phyloP scores from a whole-genome alignment of 768 basidiomycete species.

The Amanita inopinata region DNA sequence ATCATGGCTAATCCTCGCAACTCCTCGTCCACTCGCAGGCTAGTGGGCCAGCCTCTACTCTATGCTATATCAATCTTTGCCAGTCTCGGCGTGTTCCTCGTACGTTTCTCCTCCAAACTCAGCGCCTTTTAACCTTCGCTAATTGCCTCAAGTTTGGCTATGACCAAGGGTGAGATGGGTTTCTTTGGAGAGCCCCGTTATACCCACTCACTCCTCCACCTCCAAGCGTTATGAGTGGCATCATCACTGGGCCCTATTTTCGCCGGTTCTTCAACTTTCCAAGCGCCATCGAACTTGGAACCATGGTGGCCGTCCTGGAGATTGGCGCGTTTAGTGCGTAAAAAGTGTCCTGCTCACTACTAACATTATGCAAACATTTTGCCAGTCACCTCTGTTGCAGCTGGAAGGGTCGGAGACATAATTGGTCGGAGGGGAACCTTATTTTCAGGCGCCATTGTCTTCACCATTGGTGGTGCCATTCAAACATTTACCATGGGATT shows the following conservation, averaged over 20 bases:
- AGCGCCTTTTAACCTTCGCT: slow-evolving; percentile 4
- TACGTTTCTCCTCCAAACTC: slow-evolving; percentile 27
- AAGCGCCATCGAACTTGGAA: slow-evolving; percentile 66
- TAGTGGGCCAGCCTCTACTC: slow-evolving; percentile 71
- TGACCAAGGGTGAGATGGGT: slow-evolving; percentile 81
- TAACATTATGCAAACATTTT: slow-evolving; percentile 2
- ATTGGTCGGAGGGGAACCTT: slow-evolving; percentile 82
- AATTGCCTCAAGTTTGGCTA: slow-evolving; percentile 55
- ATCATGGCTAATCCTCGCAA: slow-evolving; percentile 36
- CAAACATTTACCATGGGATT: slow-evolving; percentile 81
- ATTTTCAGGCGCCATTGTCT: slow-evolving; percentile 73
- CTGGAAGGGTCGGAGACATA: slow-evolving; percentile 80
- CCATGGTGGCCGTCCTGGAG: slow-evolving; percentile 93
- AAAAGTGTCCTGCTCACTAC: neutral
- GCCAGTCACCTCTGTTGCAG: slow-evolving; percentile 79
- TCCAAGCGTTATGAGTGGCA: slow-evolving; percentile 77
- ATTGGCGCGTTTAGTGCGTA: slow-evolving; percentile 82
- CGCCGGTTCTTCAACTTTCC: slow-evolving; percentile 76
- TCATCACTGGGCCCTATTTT: slow-evolving; percentile 84
- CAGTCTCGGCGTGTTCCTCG: slow-evolving; percentile 79
- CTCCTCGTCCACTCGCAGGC: slow-evolving; percentile 31
- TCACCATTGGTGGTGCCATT: slow-evolving; percentile 77
- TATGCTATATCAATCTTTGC: slow-evolving; percentile 76
- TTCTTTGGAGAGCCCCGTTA: neutral
- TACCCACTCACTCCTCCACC: slow-evolving; percentile 9